Percentiles rank a stretch among this genome's conserved stretches.
Conservation (phyloP, 805 yeast genomes). For the Saccharomycopsis fermentans region DNA sequence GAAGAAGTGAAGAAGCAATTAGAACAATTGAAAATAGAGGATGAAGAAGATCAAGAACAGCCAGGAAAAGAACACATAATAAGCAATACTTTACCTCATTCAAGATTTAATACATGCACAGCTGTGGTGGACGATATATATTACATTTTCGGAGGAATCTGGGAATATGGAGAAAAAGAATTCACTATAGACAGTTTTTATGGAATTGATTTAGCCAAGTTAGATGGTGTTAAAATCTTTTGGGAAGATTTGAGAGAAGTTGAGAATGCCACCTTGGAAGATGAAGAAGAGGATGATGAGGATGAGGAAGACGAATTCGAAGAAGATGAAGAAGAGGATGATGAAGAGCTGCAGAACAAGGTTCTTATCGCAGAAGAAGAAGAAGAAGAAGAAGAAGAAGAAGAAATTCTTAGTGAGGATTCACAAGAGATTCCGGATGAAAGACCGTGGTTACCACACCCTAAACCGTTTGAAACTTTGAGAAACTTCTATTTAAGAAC, state of each 20-base stretch:
- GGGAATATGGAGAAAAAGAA: conserved; percentile 84
- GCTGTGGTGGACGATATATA: conserved; percentile 78
- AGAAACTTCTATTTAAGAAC: conserved; percentile 80
- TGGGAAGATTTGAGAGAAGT: conserved; percentile 77
- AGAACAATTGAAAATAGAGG: conserved; percentile 30
- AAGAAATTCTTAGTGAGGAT: conserved; percentile 47
- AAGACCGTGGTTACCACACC: conserved; percentile 96
- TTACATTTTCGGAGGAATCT: conserved; percentile 83
- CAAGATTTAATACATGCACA: conserved; percentile 77
- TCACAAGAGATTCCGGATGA: conserved; percentile 76
- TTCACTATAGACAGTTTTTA: conserved; percentile 77
- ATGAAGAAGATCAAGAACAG: conserved; percentile 26
- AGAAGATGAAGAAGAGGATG: conserved; percentile 50
- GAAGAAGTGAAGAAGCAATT: conserved; percentile 25
- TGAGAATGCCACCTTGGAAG: conserved; percentile 43
- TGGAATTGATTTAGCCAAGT: conserved; percentile 70
- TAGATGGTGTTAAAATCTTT: conserved; percentile 77
- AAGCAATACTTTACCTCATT: conserved; percentile 64
- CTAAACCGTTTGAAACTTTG: conserved; percentile 81
- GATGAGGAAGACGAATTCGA: conserved; percentile 64
- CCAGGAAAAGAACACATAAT: conserved; percentile 43
- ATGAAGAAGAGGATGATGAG: conserved; percentile 52
- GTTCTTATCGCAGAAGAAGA: conserved; percentile 39
- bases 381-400: conserved; percentile 55
- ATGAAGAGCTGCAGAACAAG: conserved; percentile 32